Evolutionary conservation across 2,329 filamentous ascomycete species (phyloP), one percentile per base, ranked within the genome.

Genomic region (Grosmannia serpens): DNA sequence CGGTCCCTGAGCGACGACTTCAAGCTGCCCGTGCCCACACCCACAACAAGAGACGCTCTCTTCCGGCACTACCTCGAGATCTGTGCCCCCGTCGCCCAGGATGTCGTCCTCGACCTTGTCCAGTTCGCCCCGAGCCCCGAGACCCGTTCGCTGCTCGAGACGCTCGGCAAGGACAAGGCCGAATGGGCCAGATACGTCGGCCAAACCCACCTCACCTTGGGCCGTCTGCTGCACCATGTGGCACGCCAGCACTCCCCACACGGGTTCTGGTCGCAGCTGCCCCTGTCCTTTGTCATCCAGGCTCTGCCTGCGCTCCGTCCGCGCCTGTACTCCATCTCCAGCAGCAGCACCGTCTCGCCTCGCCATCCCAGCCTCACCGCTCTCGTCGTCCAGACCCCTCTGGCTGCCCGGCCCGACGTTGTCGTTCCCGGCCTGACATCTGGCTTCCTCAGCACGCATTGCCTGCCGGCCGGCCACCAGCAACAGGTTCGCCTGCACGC

Each of bases 11-110:
- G 1, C 13, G 29, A 22, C 4, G 31, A 53, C 51, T 4, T 53
- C 29, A 35, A 35, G 26, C 29, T 35, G 31, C 9, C 51, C 20
- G 27, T 51, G 26, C 49, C 49, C 3, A 53, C 51, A 7, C 51
- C 29, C 11, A 38, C 51, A 4, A 53, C 51, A 8, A 3, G 20
- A 1, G 20, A 13, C 9, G 51, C 51, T 5, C 51, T 53, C 31
- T 53, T 53, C 31, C 51, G 51, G 4, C 29, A 53, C 31, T 38
- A 53, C n/a, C 51, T 53, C n/a, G 51, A 53, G 51, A 53, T 53
- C n/a, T 8, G 29, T 22, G 51, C 51, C n/a, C 51, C 51, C 10
- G 51, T 53, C n/a, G 29, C 31, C 51, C 51, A 38, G n/a, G 51
- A 53, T 1, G n/a, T 24, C 17, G 11, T 53, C n/a, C 29, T 11